Conservation (phyloP, 2,329 filamentous ascomycete genomes). For the Nothopassalora personata region DNA sequence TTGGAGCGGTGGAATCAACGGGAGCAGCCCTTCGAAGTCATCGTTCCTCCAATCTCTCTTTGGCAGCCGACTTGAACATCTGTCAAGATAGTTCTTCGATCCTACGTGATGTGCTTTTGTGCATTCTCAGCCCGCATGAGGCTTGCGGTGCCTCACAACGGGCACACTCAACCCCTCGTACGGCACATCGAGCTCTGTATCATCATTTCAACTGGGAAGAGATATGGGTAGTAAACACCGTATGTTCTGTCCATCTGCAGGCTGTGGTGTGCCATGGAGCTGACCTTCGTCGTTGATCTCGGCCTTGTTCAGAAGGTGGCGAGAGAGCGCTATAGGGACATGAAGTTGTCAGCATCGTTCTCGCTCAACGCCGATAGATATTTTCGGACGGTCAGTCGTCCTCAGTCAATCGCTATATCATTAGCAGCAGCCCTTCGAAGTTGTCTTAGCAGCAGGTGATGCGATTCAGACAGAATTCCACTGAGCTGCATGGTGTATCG, state of each 20-base stretch:
- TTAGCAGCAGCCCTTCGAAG: background rate
- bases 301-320: too few relatives aligned
- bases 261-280: background rate
- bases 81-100: background rate
- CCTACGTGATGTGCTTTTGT: background rate
- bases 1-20: background rate
- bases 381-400: too few relatives aligned
- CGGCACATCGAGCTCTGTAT: background rate
- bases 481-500: background rate
- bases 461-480: background rate
- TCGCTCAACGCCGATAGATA: too few relatives aligned
- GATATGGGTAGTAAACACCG: background rate
- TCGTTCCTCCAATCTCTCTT: background rate
- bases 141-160: background rate
- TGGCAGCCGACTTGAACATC: background rate
- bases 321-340: too few relatives aligned
- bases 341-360: background rate
- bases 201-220: background rate
- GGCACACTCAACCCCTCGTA: background rate
- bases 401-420: background rate
- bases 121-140: background rate
- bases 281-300: background rate
- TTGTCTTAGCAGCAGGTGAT: background rate
- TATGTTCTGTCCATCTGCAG: background rate
- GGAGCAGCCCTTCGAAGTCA: background rate